Evolutionary conservation across 306 rosid species (phyloP), one percentile per base, ranked within the genome.

Genomic region (Prunus kanzakura): DNA sequence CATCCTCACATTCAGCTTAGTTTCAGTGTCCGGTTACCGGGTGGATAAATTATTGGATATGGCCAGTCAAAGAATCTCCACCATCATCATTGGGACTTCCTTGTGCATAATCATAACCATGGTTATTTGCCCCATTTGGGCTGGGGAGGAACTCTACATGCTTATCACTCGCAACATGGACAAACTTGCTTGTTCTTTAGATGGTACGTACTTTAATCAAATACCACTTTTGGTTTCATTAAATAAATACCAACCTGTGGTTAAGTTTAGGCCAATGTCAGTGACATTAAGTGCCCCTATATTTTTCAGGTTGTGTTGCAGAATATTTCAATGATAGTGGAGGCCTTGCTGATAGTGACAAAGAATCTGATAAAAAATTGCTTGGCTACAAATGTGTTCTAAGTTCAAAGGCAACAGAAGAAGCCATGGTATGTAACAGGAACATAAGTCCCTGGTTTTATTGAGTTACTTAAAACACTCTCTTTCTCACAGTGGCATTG

Each of bases 1-100:
- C 85, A 87, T 95, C 82, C 91, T 95, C 78, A 95, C 99, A 10
- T 95, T 89, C 87, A 82, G 99, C 73, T 78, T 95, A 75, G 87
- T 95, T 49, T 76, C 97, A 0, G 72, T 95, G 22, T 89, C 97
- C 0, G 90, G 99, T 45, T 92, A 84, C 61, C 78, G 97, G 13
- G 87, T 88, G 4, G 88, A 83, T 5, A 43, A 88, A 18, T 65
- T 92, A 71, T 74, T 92, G 1, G 46, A 2, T 4, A 0, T 90
- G 87, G 96, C 93, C 27, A 88, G 73, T 51, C 57, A 78, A 12
- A 89, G 99, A 72, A 3, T 90, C 10, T 78, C 73, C 55, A 95
- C 99, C n/a, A 81, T 95, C 64, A 65, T 88, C 61, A 82, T 92
- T 62, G 99, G 97, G 4, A 83, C 93, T 11, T 25, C 83, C 3